Evolutionary conservation across 1,284 basidiomycete species (phyloP).

Genomic region (Tetrapyrgos nigripes): DNA sequence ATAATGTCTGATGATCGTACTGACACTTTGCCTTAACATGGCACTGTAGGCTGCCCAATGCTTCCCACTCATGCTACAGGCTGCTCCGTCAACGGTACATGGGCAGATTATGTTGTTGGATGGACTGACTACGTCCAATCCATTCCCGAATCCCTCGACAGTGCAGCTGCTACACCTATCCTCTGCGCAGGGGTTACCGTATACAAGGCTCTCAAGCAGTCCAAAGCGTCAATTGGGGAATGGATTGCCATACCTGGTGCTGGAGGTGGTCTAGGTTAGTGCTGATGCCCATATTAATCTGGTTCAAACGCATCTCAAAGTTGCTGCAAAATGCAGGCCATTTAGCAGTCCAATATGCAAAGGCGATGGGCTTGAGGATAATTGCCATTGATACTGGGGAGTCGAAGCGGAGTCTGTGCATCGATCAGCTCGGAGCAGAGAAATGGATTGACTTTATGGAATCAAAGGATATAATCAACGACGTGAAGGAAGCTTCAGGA

Average conservation of each 20-base stretch:
- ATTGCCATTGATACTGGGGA: conserved; percentile 77
- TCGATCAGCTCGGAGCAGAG: conserved; percentile 64
- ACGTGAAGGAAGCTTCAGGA: conserved; percentile 61
- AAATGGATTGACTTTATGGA: conserved; percentile 76
- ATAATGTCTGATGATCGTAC: conserved; percentile 26
- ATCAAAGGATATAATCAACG: conserved; percentile 50
- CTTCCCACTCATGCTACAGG: conserved; percentile 45
- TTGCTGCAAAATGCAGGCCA: too few species aligned
- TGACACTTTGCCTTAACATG: conserved; percentile 47
- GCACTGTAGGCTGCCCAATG: conserved; percentile 20
- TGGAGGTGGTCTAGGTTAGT: conserved; percentile 66
- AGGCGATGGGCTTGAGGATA: conserved; percentile 68
- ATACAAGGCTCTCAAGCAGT: conserved; percentile 65
- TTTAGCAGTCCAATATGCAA: conserved; percentile 71
- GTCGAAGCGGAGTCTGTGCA: conserved; percentile 64
- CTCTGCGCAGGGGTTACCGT: conserved; percentile 64
- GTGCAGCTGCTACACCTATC: conserved; percentile 69
- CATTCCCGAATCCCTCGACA: conserved; percentile 63
- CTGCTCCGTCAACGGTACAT: conserved; percentile 64
- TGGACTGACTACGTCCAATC: conserved; percentile 70
- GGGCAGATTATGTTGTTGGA: conserved; percentile 50
- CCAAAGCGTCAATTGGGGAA: conserved; percentile 59
- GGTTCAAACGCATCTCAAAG: too few species aligned
- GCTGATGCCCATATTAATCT: not conserved
- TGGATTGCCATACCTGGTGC: conserved; percentile 77